These are phyloP conservation scores for Rhodofomes roseus DNA, from an alignment of 1,284 basidiomycete genomes.

Conservation along the genomic window DNA sequence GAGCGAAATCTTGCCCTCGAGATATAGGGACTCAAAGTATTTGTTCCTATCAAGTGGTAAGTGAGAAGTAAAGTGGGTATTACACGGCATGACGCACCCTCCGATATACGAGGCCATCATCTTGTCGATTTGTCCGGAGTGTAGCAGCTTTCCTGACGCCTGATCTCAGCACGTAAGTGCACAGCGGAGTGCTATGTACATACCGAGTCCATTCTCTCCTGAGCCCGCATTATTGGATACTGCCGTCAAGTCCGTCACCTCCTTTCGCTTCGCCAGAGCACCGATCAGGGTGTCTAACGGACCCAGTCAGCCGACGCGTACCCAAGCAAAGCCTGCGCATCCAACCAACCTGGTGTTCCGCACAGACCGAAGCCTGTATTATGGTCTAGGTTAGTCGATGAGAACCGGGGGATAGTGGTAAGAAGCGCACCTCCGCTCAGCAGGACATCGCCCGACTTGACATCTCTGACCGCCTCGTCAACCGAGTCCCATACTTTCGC, in stretches of 20 bases:
- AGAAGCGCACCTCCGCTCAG: constrained; percentile 72
- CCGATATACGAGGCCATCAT: constrained; percentile 89
- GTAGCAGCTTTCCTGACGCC: constrained; percentile 68
- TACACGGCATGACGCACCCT: constrained; percentile 68
- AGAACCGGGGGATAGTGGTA: not conserved
- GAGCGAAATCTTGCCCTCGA: constrained; percentile 77
- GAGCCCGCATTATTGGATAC: constrained; percentile 91
- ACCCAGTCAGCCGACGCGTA: not conserved
- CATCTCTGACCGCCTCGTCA: constrained; percentile 52
- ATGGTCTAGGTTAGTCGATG: not conserved
- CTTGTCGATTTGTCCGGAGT: constrained; percentile 76
- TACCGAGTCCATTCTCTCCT: constrained; percentile 76
- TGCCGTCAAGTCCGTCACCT: constrained; percentile 73
- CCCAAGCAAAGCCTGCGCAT: not conserved
- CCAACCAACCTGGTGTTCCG: constrained; percentile 60
- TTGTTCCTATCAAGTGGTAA: constrained; percentile 76
- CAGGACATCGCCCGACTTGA: constrained; percentile 62
- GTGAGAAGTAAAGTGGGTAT: constrained; percentile 72
- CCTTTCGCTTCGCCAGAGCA: constrained; percentile 73
- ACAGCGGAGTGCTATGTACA: no score
- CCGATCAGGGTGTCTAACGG: constrained; percentile 72
- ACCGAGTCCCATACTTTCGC: constrained; percentile 52
- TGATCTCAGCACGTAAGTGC: not conserved
- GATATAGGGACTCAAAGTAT: constrained; percentile 73
- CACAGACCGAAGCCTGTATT: constrained; percentile 72